Base-by-base conservation (phyloP, 257 asterid species). In the Salvia hispanica region DNA sequence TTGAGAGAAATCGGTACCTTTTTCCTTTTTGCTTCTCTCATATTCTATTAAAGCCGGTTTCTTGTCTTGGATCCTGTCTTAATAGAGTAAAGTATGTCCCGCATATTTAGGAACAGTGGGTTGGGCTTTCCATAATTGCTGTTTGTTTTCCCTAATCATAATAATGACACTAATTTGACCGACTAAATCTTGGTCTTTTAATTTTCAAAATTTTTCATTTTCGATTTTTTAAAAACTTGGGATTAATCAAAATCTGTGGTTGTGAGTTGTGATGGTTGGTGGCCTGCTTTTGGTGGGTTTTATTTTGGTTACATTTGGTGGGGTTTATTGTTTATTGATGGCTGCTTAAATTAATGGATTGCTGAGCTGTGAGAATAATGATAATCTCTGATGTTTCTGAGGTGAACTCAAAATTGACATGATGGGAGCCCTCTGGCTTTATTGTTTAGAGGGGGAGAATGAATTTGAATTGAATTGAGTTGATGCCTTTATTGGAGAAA, bases 211-310 rank as follows among this genome's bases (percentile, higher is more conserved):
- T 62, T 39, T 58, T 15, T 60, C 28, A 31, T 69, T 83, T 79
- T 76, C 51, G 63, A 64, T 59, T 48, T 39, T 54, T 65, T 56
- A 64, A 56, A 77, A 58, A 66, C 62, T 69, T 79, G 70, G 79
- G 65, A 70, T 72, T 55, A 62, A 28, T 72, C 64, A 14, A n/a
- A n/a, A 37, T 58, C 65, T 78, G 84, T 75, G 85, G 88, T 77
- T 81, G 87, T 69, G 66, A 72, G 88, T 79, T 81, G 87, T 69
- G 66, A 72, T 62, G 78, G 81, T 86, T 79, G 95, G 95, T 88
- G 92, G 78, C 76, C 76, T 79, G 73, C 80, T 79, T 70, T 69
- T 70, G 61, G 71, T 69, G 77, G 85, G 85, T 37, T 71, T 78
- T 47, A 58, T 66, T 82, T 25, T 25, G 31, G 31, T 25, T 25